phyloP scores from a whole-genome alignment of 768 basidiomycete genomes.

The Tricholoma matsutake region DNA sequence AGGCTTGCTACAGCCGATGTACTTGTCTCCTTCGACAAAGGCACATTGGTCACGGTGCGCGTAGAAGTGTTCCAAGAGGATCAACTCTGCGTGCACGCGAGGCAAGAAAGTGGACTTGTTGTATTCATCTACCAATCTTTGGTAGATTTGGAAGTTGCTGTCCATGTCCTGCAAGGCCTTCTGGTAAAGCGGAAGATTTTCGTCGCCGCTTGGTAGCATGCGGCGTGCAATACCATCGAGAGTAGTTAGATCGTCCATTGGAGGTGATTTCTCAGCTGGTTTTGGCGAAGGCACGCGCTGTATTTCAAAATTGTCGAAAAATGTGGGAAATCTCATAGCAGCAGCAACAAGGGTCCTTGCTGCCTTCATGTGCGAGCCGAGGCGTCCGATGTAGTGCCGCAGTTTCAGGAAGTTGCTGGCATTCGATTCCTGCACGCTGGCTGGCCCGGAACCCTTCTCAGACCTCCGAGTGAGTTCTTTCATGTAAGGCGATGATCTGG shows the following conservation, averaged over 20 bases:
- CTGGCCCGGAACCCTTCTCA: background rate
- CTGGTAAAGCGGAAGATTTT: background rate
- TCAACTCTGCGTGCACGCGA: background rate
- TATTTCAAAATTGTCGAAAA: background rate
- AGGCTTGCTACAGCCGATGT: constrained; percentile 1
- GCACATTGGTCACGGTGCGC: background rate
- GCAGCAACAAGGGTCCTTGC: background rate
- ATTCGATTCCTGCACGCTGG: background rate
- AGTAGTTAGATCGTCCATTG: background rate
- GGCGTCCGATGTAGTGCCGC: background rate
- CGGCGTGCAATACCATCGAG: background rate
- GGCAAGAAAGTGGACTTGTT: background rate
- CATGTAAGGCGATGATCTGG: background rate
- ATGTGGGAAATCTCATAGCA: background rate
- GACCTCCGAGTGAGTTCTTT: background rate
- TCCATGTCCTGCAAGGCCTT: background rate
- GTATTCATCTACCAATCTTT: background rate
- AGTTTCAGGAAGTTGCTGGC: background rate
- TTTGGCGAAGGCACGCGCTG: background rate
- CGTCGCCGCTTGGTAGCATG: background rate
- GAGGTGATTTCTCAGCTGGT: background rate
- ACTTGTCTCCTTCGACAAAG: background rate
- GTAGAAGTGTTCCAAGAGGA: background rate
- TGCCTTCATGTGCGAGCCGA: background rate
- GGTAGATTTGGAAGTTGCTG: background rate